These are phyloP conservation scores for Podosphaera xanthii DNA, from an alignment of 2,329 filamentous ascomycete species.

Conservation along the genomic window DNA sequence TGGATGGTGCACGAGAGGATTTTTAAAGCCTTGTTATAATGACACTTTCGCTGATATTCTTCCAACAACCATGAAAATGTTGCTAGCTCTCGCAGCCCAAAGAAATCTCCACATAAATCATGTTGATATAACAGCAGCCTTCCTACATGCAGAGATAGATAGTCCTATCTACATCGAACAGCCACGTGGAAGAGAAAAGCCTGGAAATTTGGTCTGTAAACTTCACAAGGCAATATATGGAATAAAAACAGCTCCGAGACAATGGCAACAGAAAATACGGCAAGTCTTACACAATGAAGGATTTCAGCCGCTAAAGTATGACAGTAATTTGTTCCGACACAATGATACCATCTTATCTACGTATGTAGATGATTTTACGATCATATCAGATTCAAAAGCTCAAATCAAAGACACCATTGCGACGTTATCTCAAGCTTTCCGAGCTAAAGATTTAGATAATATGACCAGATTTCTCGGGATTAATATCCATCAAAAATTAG, in stretches of 20 bases:
- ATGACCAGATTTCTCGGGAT: neutral
- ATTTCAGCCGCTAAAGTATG: neutral
- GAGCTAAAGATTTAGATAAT: neutral
- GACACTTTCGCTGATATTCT: neutral
- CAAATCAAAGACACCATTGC: neutral
- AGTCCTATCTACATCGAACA: neutral
- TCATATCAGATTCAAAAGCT: neutral
- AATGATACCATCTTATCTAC: neutral
- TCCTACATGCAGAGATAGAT: neutral
- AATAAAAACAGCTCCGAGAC: neutral
- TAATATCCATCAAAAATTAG: neutral
- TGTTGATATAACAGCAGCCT: neutral
- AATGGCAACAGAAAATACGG: neutral
- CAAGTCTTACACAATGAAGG: neutral
- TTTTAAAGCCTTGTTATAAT: neutral
- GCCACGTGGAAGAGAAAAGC: neutral
- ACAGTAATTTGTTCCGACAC: neutral
- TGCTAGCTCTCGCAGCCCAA: too few relatives aligned
- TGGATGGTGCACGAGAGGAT: neutral
- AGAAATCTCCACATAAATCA: neutral
- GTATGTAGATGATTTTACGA: neutral
- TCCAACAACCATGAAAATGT: neutral
- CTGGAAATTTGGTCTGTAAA: neutral
- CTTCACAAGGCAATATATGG: neutral
- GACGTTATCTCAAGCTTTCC: neutral